Conservation (phyloP, 805 yeast genomes). For the Kuraishia capsulata region DNA sequence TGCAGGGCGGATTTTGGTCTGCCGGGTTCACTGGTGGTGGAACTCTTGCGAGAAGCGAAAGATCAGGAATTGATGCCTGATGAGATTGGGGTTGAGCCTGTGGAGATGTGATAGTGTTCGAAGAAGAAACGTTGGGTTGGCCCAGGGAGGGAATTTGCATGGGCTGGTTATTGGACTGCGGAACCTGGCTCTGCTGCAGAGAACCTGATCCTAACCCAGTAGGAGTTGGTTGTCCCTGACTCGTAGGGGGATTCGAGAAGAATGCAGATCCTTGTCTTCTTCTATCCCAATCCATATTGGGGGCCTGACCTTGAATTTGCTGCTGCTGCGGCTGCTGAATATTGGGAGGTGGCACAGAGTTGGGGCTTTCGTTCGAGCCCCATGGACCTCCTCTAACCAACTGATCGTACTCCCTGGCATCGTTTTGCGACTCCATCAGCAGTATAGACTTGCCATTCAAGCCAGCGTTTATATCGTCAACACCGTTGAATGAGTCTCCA, state of each 20-base stretch:
- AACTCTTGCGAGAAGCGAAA: slow-evolving; percentile 66
- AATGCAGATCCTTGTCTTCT: slow-evolving; percentile 48
- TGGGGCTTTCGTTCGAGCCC: slow-evolving; percentile 7
- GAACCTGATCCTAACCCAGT: too few relatives aligned
- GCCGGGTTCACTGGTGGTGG: slow-evolving; percentile 97
- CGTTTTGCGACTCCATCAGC: slow-evolving; percentile 35
- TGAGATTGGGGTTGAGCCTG: slow-evolving; percentile 12
- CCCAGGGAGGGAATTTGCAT: slow-evolving; percentile 4
- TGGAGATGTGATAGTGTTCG: slow-evolving; percentile 11
- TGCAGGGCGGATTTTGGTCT: slow-evolving; percentile 98
- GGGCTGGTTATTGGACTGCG: slow-evolving; percentile 9
- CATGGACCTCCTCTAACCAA: slow-evolving; percentile 26
- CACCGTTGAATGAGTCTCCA: slow-evolving; percentile 45
- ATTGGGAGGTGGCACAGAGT: background rate
- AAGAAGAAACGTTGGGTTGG: slow-evolving; percentile 3
- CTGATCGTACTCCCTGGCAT: slow-evolving; percentile 37
- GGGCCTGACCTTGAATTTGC: background rate
- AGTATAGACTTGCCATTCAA: slow-evolving; percentile 27
- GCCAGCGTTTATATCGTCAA: slow-evolving; percentile 4
- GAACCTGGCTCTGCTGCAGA: slow-evolving; percentile 8
- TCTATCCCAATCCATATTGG: slow-evolving; percentile 32
- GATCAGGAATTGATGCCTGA: slow-evolving; percentile 36
- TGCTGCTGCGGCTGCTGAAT: slow-evolving; percentile 1
- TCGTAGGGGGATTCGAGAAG: slow-evolving; percentile 25
- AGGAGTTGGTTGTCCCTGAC: too few relatives aligned